Evolutionary conservation across 208 protist species (phyloP).

Genomic region (Strigomonas galati): DNA sequence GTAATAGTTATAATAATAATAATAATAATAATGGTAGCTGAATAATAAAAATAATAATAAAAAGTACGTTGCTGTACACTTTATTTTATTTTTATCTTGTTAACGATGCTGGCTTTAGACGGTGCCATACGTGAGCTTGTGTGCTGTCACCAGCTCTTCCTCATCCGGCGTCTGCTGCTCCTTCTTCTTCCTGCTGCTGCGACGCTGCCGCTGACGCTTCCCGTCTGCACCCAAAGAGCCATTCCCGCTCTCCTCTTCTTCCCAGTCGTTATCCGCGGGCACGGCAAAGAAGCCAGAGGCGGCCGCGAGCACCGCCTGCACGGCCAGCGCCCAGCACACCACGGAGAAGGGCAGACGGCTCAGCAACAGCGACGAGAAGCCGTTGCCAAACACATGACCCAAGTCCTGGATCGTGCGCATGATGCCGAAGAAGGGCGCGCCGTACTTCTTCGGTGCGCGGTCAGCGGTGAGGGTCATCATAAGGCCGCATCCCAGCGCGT

Average conservation of each 20-base stretch:
- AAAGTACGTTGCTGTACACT: too few relatives aligned
- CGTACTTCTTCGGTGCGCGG: conserved; percentile 43
- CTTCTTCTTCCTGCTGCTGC: too few relatives aligned
- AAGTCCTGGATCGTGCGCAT: conserved; percentile 80
- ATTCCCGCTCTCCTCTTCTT: neutral
- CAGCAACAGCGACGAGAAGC: conserved; percentile 40
- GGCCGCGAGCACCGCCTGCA: conserved; percentile 38
- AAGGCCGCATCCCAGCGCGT: conserved; percentile 78
- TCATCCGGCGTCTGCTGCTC: too few relatives aligned
- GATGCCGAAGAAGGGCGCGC: conserved; percentile 77
- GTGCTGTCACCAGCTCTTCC: too few relatives aligned
- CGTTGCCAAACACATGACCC: conserved; percentile 59
- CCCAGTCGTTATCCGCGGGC: neutral
- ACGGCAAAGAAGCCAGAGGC: conserved; percentile 40
- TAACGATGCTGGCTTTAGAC: neutral
- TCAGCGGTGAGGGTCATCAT: conserved; percentile 81
- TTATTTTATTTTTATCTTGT: neutral
- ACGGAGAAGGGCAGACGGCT: conserved; percentile 27
- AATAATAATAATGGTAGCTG: conserved; percentile 2
- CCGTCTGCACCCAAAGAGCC: neutral
- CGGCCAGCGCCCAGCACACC: conserved; percentile 46
- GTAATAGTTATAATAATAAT: conserved; percentile 5
- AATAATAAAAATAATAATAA: conserved; percentile 2
- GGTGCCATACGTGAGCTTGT: too few relatives aligned
- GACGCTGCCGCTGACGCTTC: too few relatives aligned